Evolutionary conservation across 768 basidiomycete genomes (phyloP), one percentile per base, ranked within the genome.

Genomic region (Russula lepida): DNA sequence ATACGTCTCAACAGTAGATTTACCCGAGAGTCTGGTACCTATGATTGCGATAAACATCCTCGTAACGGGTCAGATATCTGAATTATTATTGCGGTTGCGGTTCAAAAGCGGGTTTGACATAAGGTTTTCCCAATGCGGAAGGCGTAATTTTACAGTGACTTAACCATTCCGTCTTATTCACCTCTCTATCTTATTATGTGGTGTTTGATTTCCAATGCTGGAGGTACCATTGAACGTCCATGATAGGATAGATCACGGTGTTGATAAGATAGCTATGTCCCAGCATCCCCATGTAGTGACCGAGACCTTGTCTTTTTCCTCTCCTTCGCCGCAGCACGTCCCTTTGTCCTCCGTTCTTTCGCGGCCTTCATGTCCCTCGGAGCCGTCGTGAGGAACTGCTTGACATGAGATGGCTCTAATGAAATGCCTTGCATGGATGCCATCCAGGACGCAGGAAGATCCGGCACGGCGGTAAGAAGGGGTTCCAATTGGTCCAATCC

Each of bases 281-380:
- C 47, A 8, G 21, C n/a, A 15, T 35, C 51, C 11, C 23, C 13
- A 23, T 21, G 62, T 21, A 27, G 35, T 43, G 30, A 27, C 21
- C 6, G 32, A 32, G 54, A 35, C n/a, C 9, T 54, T 25, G 11
- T 41, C 33, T 60, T 69, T 37, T 64, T 68, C 27, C 67, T 71
- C 60, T 70, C 67, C 66, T 78, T 87, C 1, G 82, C 81, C 37
- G 74, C 76, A 13, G 73, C 71, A 62, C 77, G 82, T 21, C 78
- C 83, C 67, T 75, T 74, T 39, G 71, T 69, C 59, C 89, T 78
- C 54, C 74, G 69, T 58, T 82, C 79, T 68, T 86, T 91, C 33
- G 84, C 83, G 33, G 74, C 78, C 68, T 80, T 88, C 81, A 91
- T 88, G 67, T 93, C 88, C 67, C 81, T 84, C 1, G 92, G 92